Evolutionary conservation across 306 rosid genomes (phyloP).

Genomic region (Luffa aegyptiaca): DNA sequence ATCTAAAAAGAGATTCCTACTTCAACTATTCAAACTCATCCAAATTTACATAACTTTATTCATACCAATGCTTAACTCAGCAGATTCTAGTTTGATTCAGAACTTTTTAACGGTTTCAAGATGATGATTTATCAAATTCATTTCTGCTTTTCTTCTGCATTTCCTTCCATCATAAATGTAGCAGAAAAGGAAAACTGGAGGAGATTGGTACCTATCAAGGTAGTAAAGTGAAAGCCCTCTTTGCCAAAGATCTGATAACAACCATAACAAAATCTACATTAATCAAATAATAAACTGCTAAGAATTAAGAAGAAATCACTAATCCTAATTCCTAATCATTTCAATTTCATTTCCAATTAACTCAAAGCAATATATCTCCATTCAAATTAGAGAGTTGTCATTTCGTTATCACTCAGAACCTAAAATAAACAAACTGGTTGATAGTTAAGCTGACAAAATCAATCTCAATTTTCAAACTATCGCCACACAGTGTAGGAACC

Average conservation of each 20-base stretch:
- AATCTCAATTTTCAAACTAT: constrained; percentile 8
- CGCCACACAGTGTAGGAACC: constrained; percentile 14
- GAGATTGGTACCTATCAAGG: constrained; percentile 48
- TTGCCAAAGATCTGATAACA: constrained; percentile 90
- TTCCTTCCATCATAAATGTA: neutral
- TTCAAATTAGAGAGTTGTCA: neutral
- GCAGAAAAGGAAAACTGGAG: neutral
- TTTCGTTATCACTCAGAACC: neutral
- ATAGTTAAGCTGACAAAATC: neutral
- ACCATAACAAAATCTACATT: constrained; percentile 17
- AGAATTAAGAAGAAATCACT: neutral
- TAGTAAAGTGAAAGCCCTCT: constrained; percentile 86
- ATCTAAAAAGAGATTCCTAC: constrained; percentile 28
- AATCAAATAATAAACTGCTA: neutral
- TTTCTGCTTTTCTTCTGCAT: neutral
- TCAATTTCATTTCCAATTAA: neutral
- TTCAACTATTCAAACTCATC: neutral
- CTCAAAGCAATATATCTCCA: neutral
- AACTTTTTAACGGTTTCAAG: neutral
- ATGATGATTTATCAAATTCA: neutral
- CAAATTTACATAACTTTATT: neutral
- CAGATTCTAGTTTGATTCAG: neutral
- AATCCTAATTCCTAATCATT: neutral
- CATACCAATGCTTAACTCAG: neutral
- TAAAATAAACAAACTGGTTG: neutral